Percentiles rank a stretch among this genome's conserved stretches.
These are phyloP conservation scores for Xylaria sp. DNA, from an alignment of 2,329 filamentous ascomycete species.

Conservation along the genomic window DNA sequence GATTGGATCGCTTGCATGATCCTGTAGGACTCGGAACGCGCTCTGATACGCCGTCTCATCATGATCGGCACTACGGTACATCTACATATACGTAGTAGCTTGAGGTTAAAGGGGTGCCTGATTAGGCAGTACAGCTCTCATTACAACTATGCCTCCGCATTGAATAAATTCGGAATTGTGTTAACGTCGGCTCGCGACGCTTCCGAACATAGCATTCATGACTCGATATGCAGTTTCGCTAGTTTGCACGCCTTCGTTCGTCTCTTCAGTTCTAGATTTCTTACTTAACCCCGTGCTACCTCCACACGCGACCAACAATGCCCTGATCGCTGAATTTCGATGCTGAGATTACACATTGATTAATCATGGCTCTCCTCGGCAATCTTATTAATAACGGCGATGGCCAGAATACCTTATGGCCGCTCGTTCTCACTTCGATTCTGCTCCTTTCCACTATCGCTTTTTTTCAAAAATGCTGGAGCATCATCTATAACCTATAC, in stretches of 20 bases:
- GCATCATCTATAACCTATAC: conserved; percentile 44
- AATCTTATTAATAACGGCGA: not conserved
- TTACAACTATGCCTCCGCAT: not conserved
- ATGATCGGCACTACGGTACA: too few species aligned
- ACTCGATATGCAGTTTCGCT: not conserved
- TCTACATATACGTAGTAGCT: too few species aligned
- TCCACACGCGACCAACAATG: not conserved
- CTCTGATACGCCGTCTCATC: not conserved
- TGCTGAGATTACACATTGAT: not conserved
- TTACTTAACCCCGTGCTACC: not conserved
- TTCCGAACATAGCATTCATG: not conserved
- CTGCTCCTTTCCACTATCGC: not conserved
- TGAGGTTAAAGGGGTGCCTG: too few species aligned
- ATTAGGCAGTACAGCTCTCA: not conserved
- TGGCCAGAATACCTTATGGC: not conserved
- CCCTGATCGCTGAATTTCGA: not conserved
- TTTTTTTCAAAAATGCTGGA: conserved; percentile 1
- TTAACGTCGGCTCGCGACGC: not conserved
- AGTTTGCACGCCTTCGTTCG: not conserved
- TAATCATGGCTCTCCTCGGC: conserved; percentile 5
- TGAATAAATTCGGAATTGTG: not conserved
- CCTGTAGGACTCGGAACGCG: not conserved
- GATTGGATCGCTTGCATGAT: not conserved
- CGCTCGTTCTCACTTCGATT: not conserved
- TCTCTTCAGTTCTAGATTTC: not conserved